Evolutionary conservation across 257 asterid genomes (phyloP).

Genomic region (Fraxinus pennsylvanica): DNA sequence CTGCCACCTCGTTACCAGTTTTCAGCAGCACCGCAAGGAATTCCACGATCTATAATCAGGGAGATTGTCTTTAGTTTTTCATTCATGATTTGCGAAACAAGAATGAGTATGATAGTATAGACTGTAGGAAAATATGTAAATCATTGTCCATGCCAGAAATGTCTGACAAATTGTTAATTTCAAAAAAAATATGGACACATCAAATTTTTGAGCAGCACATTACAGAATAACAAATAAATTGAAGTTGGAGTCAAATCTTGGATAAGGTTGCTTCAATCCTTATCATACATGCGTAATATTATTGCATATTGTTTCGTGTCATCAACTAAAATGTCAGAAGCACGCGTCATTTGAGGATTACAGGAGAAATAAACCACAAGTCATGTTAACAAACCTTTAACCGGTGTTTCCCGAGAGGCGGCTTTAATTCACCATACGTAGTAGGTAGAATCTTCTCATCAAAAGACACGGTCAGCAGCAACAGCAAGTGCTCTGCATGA

Average conservation of each 20-base stretch:
- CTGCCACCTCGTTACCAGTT: conserved; percentile 82
- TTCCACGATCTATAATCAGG: conserved; percentile 69
- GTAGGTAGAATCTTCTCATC: conserved; percentile 77
- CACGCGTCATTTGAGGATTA: not conserved
- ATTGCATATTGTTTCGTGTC: not conserved
- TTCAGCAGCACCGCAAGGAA: conserved; percentile 82
- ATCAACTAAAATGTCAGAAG: not conserved
- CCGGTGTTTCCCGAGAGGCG: conserved; percentile 97
- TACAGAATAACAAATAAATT: not conserved
- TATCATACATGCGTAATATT: not conserved
- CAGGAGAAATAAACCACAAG: conserved; percentile 6
- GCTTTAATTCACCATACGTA: conserved; percentile 90
- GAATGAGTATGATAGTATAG: not conserved
- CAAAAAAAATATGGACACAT: not conserved
- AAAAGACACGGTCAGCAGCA: conserved; percentile 67
- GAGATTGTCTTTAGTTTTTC: not conserved
- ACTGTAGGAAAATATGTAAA: not conserved
- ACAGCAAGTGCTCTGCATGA: conserved; percentile 73
- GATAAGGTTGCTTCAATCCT: not conserved
- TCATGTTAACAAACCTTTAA: conserved; percentile 62
- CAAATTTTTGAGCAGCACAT: not conserved
- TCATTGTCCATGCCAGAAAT: not conserved
- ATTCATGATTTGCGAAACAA: not conserved
- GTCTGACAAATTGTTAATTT: not conserved
- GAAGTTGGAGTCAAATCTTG: not conserved